Percentiles rank a stretch among this genome's conserved stretches.
These are phyloP conservation scores for Metschnikowia noctiluminum DNA, from an alignment of 805 yeast genomes.

Conservation along the genomic window DNA sequence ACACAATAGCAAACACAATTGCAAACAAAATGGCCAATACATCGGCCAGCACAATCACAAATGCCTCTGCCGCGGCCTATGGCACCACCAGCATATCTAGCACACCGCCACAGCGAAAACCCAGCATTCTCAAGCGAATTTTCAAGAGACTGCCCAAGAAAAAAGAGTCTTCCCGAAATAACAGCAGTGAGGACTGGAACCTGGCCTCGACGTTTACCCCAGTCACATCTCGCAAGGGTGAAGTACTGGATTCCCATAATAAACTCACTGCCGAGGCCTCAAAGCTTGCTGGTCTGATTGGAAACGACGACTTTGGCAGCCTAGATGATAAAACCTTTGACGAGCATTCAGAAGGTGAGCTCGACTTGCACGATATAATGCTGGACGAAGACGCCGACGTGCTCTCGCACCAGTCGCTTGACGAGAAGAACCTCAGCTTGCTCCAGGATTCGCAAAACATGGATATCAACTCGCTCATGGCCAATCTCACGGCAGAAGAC, in stretches of 20 bases:
- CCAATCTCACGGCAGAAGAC: slow-evolving; percentile 33
- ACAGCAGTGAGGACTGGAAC: neutral
- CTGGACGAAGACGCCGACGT: slow-evolving; percentile 16
- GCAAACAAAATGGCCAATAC: neutral
- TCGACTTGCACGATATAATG: slow-evolving; percentile 14
- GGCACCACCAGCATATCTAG: neutral
- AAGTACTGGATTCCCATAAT: neutral
- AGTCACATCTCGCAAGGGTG: neutral
- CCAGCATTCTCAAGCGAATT: slow-evolving; percentile 2
- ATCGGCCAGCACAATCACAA: neutral
- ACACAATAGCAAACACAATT: neutral
- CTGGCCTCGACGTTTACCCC: neutral
- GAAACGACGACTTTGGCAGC: neutral
- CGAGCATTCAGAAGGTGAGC: slow-evolving; percentile 13
- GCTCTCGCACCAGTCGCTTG: slow-evolving; percentile 7
- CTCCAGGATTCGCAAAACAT: slow-evolving; percentile 8
- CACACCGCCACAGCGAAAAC: neutral
- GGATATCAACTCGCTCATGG: slow-evolving; percentile 26
- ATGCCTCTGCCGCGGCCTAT: neutral
- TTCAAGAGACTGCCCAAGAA: slow-evolving; percentile 2
- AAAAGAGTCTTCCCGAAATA: neutral
- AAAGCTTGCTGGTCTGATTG: neutral
- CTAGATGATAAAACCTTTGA: slow-evolving; percentile 8
- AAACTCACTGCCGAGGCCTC: neutral
- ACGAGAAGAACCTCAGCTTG: slow-evolving; percentile 18